Evolutionary conservation across 176 grass and related monocot genomes (phyloP).

Genomic region (Thalia dealbata): DNA sequence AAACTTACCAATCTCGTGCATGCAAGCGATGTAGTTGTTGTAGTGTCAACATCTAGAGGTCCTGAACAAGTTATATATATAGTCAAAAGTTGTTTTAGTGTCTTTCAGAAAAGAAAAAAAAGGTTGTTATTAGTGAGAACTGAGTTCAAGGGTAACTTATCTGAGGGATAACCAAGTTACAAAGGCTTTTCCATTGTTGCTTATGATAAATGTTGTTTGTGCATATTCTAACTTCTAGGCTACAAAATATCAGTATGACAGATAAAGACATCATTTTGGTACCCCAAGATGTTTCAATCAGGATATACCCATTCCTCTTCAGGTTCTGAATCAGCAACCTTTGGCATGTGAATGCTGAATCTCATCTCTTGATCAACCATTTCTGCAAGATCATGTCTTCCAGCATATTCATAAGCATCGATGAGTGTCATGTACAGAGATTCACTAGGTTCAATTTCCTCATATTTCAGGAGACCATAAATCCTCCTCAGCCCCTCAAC

Average conservation of each 20-base stretch:
- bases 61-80: no score
- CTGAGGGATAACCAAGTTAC: no score
- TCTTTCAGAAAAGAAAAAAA: no score
- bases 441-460: conserved; percentile 21
- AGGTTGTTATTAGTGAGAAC: no score
- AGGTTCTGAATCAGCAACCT: conserved; percentile 9
- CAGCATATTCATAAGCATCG: conserved; percentile 23
- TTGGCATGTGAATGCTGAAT: conserved; percentile 12
- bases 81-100: no score
- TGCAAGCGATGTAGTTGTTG: conserved; percentile 25
- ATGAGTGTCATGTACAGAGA: conserved; percentile 29
- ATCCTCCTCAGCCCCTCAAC: conserved; percentile 30
- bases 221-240: not conserved
- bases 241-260: not conserved
- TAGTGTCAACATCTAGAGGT: no score
- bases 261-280: no score
- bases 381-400: conserved; percentile 32
- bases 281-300: no score
- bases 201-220: not conserved
- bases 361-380: conserved; percentile 46
- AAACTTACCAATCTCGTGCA: conserved; percentile 86
- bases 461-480: conserved; percentile 40
- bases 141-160: no score
- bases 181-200: no score
- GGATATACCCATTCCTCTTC: conserved; percentile 11